These are phyloP conservation scores for Phytophthora ohioensis DNA, from an alignment of 352 stramenopile genomes.

Conservation along the genomic window DNA sequence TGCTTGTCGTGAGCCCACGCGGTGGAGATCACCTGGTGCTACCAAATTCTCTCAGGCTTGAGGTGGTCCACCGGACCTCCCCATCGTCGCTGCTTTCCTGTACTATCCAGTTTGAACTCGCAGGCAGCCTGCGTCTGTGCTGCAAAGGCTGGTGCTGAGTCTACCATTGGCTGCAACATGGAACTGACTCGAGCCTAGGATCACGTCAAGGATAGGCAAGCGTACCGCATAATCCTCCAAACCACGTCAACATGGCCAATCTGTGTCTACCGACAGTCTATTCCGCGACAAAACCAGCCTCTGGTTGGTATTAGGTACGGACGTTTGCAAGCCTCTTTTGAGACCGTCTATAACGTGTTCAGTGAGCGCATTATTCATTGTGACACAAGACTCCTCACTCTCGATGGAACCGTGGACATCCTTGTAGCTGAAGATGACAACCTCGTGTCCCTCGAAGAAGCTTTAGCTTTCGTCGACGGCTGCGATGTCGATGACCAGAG, in stretches of 20 bases:
- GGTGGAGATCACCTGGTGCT: too few species aligned
- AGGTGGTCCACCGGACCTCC: too few species aligned
- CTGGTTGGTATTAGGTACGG: slow-evolving; percentile 11
- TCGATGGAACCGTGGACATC: slow-evolving; percentile 20
- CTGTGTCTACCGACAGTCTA: slow-evolving; percentile 25
- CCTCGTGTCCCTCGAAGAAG: slow-evolving; percentile 36
- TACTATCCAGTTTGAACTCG: too few species aligned
- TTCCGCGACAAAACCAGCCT: background rate
- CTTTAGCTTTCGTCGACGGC: slow-evolving; percentile 39
- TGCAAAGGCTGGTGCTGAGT: too few species aligned
- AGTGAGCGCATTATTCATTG: slow-evolving; percentile 24
- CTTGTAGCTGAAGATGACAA: slow-evolving; percentile 34
- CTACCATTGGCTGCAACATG: too few species aligned
- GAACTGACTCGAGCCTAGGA: background rate
- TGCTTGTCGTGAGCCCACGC: too few species aligned
- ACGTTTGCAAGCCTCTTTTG: background rate
- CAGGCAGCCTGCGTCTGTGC: too few species aligned
- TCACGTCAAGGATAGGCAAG: slow-evolving; percentile 17
- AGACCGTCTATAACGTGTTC: slow-evolving; percentile 18
- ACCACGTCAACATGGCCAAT: slow-evolving; percentile 21
- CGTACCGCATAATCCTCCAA: slow-evolving; percentile 8
- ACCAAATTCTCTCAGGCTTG: too few species aligned
- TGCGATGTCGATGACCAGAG: slow-evolving; percentile 9
- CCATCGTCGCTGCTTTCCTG: too few species aligned
- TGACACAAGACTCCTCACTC: slow-evolving; percentile 5